phyloP scores from a whole-genome alignment of 805 yeast species.

The Yamadazyma kitorensis region DNA sequence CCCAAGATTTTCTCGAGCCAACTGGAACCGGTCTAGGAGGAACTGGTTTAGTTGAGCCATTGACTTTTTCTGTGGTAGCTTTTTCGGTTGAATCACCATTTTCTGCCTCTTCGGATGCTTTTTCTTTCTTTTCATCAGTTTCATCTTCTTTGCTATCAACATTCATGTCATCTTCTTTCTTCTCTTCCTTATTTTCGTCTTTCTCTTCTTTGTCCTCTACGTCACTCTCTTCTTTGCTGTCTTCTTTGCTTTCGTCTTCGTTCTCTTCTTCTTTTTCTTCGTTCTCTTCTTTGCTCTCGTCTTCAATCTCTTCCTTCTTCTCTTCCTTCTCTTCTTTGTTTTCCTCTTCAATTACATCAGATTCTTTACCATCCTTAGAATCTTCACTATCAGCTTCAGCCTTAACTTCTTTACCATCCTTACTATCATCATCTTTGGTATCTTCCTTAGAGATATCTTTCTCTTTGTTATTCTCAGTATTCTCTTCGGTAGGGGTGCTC shows the following conservation, averaged over 20 bases:
- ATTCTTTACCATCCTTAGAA: slow-evolving; percentile 4
- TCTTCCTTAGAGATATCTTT: background rate
- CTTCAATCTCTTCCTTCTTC: slow-evolving; percentile 5
- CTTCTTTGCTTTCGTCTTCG: slow-evolving; percentile 2
- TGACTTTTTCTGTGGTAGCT: slow-evolving; percentile 5
- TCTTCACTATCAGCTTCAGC: slow-evolving; percentile 3
- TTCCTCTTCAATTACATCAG: slow-evolving; percentile 5
- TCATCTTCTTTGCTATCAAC: slow-evolving; percentile 5
- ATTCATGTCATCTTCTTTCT: slow-evolving; percentile 2
- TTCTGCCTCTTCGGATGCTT: slow-evolving; percentile 4
- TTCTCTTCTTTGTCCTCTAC: background rate
- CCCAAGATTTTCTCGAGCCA: slow-evolving; percentile 75
- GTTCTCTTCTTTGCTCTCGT: slow-evolving; percentile 5
- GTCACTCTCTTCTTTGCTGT: slow-evolving; percentile 6
- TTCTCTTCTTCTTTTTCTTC: slow-evolving; percentile 4
- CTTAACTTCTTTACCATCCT: slow-evolving; percentile 5
- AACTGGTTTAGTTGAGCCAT: background rate
- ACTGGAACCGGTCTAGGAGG: slow-evolving; percentile 2
- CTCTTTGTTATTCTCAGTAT: slow-evolving; percentile 2
- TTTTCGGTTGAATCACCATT: slow-evolving; percentile 4
- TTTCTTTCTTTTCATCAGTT: slow-evolving; percentile 1
- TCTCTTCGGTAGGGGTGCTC: slow-evolving; percentile 2
- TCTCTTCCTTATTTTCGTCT: slow-evolving; percentile 8
- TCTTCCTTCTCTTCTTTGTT: background rate
- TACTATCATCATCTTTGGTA: slow-evolving; percentile 5